Conservation (phyloP, 129 eudicot species). For the Glebionis coronaria region DNA sequence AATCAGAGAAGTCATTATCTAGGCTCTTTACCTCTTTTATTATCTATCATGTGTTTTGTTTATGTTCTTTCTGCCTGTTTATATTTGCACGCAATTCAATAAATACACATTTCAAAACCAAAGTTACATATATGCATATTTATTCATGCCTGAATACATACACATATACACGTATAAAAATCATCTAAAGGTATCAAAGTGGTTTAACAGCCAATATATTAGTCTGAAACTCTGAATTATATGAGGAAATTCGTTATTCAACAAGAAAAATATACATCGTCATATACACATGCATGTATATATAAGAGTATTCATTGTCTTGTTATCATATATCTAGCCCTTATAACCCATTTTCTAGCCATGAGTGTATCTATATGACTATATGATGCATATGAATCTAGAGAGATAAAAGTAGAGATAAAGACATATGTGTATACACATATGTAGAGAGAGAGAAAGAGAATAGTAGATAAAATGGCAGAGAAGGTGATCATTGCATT, state of each 20-base stretch:
- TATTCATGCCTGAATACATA: background rate
- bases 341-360: conserved; percentile 29
- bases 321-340: background rate
- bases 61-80: conserved; percentile 25
- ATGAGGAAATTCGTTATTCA: too few species aligned
- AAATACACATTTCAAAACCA: conserved; percentile 27
- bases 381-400: background rate
- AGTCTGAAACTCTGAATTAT: too few species aligned
- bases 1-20: conserved; percentile 39
- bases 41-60: conserved; percentile 31
- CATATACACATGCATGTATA: background rate
- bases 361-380: conserved; percentile 23
- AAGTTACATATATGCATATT: background rate
- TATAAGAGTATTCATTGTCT: background rate
- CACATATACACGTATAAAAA: background rate
- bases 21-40: conserved; percentile 27
- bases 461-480: conserved; percentile 1
- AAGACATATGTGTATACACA: background rate
- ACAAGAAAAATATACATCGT: background rate
- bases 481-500: conserved; percentile 48
- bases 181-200: too few species aligned
- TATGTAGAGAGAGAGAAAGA: background rate
- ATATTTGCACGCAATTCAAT: conserved; percentile 33
- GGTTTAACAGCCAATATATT: too few species aligned
- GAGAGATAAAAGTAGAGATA: conserved; percentile 2